phyloP scores from a whole-genome alignment of 2,329 filamentous ascomycete species.

The Sporothrix curviconia region DNA sequence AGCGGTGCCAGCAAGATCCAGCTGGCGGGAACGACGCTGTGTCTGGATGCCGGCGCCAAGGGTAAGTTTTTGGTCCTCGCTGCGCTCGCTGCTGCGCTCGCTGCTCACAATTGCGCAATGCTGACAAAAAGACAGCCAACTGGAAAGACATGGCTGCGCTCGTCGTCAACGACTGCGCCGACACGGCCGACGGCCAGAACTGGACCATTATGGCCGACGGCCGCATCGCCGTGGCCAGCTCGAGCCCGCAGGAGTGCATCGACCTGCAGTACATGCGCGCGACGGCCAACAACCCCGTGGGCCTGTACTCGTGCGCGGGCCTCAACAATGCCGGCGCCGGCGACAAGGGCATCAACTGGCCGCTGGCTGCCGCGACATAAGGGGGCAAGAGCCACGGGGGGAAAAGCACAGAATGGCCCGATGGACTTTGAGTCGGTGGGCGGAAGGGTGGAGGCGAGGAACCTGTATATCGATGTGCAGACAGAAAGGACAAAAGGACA shows the following conservation, averaged over 20 bases:
- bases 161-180: conserved; percentile 29
- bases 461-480: too few species aligned
- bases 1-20: conserved; percentile 31
- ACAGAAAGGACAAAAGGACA: too few species aligned
- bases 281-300: conserved; percentile 35
- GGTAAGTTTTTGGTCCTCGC: conserved; percentile 20
- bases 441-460: too few species aligned
- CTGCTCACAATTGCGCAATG: too few species aligned
- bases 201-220: conserved; percentile 34
- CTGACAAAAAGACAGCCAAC: conserved; percentile 26
- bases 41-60: conserved; percentile 34
- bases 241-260: conserved; percentile 33
- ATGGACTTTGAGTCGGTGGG: too few species aligned
- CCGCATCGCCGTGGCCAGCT: conserved; percentile 31
- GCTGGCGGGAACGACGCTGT: conserved; percentile 32
- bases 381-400: too few species aligned
- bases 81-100: neutral
- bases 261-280: conserved; percentile 37
- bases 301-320: conserved; percentile 34
- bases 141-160: conserved; percentile 37
- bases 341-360: conserved; percentile 38
- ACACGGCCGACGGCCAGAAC: conserved; percentile 29
- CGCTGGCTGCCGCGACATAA: conserved; percentile 25
- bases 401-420: neutral
- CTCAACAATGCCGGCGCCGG: conserved; percentile 33